These are phyloP conservation scores for Calonectria pauciramosa DNA, from an alignment of 2,329 filamentous ascomycete species.

Conservation along the genomic window DNA sequence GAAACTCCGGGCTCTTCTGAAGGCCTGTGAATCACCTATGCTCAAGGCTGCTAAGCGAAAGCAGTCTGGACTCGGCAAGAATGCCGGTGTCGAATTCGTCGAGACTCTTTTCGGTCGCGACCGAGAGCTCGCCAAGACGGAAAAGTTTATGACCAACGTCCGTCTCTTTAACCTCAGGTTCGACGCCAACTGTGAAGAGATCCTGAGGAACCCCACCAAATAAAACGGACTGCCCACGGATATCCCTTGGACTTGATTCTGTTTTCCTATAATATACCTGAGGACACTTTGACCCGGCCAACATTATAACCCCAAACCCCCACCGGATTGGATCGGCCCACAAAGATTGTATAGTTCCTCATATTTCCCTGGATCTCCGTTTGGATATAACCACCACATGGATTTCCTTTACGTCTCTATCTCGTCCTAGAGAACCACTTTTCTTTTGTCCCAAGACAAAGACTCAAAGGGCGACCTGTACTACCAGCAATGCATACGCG, in stretches of 20 bases:
- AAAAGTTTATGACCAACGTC: constrained; percentile 92
- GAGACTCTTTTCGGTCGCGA: constrained; percentile 95
- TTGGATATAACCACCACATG: constrained; percentile 39
- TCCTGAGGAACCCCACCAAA: constrained; percentile 74
- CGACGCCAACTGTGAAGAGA: constrained; percentile 95
- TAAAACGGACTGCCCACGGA: constrained; percentile 54
- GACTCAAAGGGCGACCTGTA: constrained; percentile 50
- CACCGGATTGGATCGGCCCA: constrained; percentile 42
- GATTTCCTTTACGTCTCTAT: constrained; percentile 45
- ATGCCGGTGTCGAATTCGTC: constrained; percentile 94
- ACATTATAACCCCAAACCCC: constrained; percentile 33
- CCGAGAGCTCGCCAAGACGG: constrained; percentile 88
- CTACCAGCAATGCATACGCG: constrained; percentile 48
- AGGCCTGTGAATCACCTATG: constrained; percentile 95
- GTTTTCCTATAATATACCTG: constrained; percentile 37
- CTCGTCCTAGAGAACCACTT: constrained; percentile 40
- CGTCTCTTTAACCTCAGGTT: constrained; percentile 93
- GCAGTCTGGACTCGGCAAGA: constrained; percentile 81
- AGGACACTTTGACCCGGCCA: constrained; percentile 41
- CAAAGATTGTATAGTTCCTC: constrained; percentile 48
- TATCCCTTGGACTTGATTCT: constrained; percentile 40
- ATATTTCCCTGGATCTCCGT: constrained; percentile 43
- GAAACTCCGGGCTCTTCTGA: constrained; percentile 88
- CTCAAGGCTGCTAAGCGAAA: constrained; percentile 86
- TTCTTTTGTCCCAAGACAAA: constrained; percentile 46